Conservation (phyloP, 371 early-diverging fungal species). For the Mucor irregularis region DNA sequence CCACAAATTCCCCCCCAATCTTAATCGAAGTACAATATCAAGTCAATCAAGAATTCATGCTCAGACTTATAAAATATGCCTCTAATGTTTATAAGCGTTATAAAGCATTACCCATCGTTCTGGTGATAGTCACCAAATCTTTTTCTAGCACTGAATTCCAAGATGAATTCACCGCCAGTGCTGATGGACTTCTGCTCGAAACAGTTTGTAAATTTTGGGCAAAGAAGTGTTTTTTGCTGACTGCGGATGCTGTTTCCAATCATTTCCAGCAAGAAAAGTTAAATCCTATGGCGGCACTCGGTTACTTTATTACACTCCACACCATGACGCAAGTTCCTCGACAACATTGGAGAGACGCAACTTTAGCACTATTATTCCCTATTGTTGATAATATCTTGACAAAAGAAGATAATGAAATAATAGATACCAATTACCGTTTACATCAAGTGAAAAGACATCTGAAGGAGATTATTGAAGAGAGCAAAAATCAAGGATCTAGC, state of each 20-base stretch:
- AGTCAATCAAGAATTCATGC: conserved; percentile 6
- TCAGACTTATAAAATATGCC: conserved; percentile 3
- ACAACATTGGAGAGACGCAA: conserved; percentile 6
- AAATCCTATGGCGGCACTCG: conserved; percentile 10
- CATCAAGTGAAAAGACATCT: conserved; percentile 7
- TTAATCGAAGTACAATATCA: conserved; percentile 11
- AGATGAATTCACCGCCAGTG: conserved; percentile 4
- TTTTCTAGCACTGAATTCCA: conserved; percentile 9
- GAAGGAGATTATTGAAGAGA: conserved; percentile 1
- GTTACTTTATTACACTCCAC: conserved; percentile 6
- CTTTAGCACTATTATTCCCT: not conserved
- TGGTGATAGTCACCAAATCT: conserved; percentile 13
- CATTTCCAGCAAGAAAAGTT: conserved; percentile 1
- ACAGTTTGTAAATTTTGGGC: conserved; percentile 11
- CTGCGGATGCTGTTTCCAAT: not conserved
- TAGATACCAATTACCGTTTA: not conserved
- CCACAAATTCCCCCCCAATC: not conserved
- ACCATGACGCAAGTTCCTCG: conserved; percentile 1
- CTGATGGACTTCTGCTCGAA: conserved; percentile 5
- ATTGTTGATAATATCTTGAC: conserved; percentile 1
- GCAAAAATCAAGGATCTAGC: not conserved
- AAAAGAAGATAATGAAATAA: conserved; percentile 7
- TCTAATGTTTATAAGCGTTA: conserved; percentile 11
- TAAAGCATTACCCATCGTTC: conserved; percentile 14
- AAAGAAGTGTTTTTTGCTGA: conserved; percentile 7